Evolutionary conservation across 139 green algal genomes (phyloP).

Genomic region (Zygnema cylindricum): DNA sequence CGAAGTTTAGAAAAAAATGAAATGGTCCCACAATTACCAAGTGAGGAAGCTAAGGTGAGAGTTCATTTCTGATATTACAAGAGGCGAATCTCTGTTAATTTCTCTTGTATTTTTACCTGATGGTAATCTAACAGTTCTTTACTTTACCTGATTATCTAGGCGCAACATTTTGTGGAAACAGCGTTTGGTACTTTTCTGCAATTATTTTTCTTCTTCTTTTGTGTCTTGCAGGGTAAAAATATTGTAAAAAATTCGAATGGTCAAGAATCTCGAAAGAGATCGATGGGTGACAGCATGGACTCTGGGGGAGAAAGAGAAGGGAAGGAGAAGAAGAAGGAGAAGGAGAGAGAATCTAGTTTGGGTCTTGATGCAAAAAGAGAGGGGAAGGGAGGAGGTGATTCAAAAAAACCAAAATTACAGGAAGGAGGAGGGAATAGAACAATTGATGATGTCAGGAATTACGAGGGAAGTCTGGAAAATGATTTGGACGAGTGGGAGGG

Average conservation of each 20-base stretch:
- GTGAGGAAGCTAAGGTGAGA: neutral
- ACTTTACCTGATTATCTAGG: neutral
- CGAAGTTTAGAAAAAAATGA: no score
- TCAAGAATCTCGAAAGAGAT: neutral
- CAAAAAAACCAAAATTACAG: no score
- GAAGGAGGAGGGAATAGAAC: neutral
- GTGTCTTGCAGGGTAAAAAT: neutral
- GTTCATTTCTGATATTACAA: neutral
- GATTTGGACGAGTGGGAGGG: neutral
- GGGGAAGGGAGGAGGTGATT: neutral
- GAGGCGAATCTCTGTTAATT: neutral
- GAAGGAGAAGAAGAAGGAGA: neutral
- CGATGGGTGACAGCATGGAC: neutral
- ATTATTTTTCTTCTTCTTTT: neutral
- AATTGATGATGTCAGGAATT: neutral
- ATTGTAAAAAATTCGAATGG: neutral
- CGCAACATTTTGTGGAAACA: neutral
- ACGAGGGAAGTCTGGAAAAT: no score
- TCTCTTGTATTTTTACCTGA: no score
- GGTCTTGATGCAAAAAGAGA: neutral
- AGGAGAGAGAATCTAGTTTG: neutral
- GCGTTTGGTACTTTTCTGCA: no score
- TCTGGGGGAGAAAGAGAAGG: neutral
- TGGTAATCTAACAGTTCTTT: neutral
- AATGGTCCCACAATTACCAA: no score